Conservation (phyloP, 2,329 filamentous ascomycete genomes). For the Xylaria polymorpha region DNA sequence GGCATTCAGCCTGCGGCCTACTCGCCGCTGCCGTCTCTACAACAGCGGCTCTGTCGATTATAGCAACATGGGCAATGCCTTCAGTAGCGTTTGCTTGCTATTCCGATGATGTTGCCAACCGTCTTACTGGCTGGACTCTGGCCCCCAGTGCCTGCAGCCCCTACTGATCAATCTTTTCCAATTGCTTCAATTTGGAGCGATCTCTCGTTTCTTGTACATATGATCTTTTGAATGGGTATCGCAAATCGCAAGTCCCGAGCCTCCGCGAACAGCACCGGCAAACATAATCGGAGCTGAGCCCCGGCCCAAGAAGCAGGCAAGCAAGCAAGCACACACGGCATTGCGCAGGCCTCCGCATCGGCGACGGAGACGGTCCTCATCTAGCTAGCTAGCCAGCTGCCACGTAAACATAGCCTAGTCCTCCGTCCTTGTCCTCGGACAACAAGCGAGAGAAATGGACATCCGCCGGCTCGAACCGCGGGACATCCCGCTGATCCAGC, state of each 20-base stretch:
- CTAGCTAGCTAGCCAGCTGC: background rate
- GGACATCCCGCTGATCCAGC: conserved; percentile 92
- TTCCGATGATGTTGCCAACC: conserved; percentile 61
- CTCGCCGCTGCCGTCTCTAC: conserved; percentile 60
- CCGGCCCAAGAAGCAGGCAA: background rate
- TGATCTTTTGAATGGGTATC: background rate
- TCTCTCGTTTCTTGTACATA: background rate
- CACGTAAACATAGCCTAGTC: background rate
- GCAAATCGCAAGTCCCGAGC: background rate
- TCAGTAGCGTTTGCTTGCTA: conserved; percentile 62
- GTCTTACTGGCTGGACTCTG: conserved; percentile 35
- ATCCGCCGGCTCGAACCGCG: conserved; percentile 86
- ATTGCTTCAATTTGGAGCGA: background rate
- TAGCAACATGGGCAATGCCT: conserved; percentile 54
- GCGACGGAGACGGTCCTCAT: background rate
- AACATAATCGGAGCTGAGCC: background rate
- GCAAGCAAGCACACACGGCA: background rate
- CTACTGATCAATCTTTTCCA: background rate
- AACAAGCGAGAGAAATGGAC: conserved; percentile 69
- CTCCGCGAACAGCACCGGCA: background rate
- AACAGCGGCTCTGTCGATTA: conserved; percentile 58
- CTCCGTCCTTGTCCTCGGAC: background rate
- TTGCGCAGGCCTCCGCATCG: background rate
- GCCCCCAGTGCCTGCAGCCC: background rate
- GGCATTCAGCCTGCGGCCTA: conserved; percentile 52